These are phyloP conservation scores for Ogataea nitratoaversa DNA, from an alignment of 805 yeast genomes.

Conservation along the genomic window DNA sequence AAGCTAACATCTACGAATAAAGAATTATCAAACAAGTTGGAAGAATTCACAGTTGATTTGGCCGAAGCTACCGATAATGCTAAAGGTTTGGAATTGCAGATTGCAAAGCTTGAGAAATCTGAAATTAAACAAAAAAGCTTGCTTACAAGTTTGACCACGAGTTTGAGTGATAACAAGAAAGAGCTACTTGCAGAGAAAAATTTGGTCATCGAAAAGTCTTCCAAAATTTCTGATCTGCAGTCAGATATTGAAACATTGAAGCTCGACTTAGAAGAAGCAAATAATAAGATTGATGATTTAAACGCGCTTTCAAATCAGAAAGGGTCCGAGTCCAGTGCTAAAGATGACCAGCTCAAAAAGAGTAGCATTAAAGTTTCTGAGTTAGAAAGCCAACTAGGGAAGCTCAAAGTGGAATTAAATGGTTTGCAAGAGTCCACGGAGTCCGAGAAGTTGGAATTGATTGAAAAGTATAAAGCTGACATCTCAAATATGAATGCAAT, in stretches of 20 bases:
- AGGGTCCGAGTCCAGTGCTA: not conserved
- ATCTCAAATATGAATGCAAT: constrained; percentile 31
- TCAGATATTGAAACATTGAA: constrained; percentile 1
- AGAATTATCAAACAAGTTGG: not conserved
- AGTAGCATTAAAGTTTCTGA: not conserved
- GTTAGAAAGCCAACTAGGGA: not conserved
- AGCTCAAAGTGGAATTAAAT: not conserved
- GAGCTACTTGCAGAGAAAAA: not conserved
- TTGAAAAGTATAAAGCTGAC: constrained; percentile 9
- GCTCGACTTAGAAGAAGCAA: not conserved
- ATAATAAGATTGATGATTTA: not conserved
- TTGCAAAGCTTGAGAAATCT: not conserved
- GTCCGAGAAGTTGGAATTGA: not conserved
- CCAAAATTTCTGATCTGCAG: not conserved
- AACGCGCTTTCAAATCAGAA: not conserved
- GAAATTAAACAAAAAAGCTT: not conserved
- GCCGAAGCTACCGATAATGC: not conserved
- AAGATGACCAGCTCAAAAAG: not conserved
- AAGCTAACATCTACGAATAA: constrained; percentile 2
- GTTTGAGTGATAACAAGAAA: not conserved
- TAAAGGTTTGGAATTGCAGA: not conserved
- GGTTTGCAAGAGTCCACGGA: not conserved
- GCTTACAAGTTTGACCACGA: not conserved
- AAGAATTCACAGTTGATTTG: not conserved
- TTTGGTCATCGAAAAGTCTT: not conserved